Conservation (phyloP, 257 asterid species). For the Nicotiana paniculata region DNA sequence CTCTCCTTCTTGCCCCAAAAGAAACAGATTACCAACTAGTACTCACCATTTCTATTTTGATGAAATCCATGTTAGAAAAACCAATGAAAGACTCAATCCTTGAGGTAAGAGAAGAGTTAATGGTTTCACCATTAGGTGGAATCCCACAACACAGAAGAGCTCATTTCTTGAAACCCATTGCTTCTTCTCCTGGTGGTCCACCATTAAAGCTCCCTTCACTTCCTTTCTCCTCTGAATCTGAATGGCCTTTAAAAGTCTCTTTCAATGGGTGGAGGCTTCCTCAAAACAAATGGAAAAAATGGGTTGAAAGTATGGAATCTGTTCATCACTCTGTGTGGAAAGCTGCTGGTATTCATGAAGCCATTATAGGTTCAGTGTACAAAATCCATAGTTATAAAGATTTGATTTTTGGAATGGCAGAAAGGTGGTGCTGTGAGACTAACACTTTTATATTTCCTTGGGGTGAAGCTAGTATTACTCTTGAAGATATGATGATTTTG, state of each 20-base stretch:
- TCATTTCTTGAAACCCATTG: conserved; percentile 23
- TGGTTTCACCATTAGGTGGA: conserved; percentile 33
- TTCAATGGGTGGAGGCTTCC: conserved; percentile 26
- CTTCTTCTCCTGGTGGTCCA: conserved; percentile 11
- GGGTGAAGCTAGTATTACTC: conserved; percentile 42
- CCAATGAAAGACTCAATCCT: conserved; percentile 1
- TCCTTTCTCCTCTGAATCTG: conserved; percentile 16
- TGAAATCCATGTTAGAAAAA: background rate
- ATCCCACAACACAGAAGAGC: conserved; percentile 14
- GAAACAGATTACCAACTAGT: background rate
- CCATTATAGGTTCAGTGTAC: conserved; percentile 17
- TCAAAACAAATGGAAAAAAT: conserved; percentile 17
- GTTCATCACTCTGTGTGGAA: conserved; percentile 18
- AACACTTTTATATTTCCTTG: conserved; percentile 37
- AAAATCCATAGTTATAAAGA: conserved; percentile 12
- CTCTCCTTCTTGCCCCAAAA: background rate
- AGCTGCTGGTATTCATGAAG: conserved; percentile 28
- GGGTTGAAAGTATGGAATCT: conserved; percentile 21
- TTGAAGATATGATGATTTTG: conserved; percentile 35
- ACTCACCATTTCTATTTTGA: background rate
- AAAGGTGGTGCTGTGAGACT: conserved; percentile 34
- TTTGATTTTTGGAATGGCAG: conserved; percentile 23
- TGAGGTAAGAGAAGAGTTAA: conserved; percentile 24
- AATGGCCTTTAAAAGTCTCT: conserved; percentile 23
- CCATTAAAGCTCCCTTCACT: conserved; percentile 25